Evolutionary conservation across 805 yeast species (phyloP), one percentile per base, ranked within the genome.

Genomic region (Wickerhamiella shivajii): DNA sequence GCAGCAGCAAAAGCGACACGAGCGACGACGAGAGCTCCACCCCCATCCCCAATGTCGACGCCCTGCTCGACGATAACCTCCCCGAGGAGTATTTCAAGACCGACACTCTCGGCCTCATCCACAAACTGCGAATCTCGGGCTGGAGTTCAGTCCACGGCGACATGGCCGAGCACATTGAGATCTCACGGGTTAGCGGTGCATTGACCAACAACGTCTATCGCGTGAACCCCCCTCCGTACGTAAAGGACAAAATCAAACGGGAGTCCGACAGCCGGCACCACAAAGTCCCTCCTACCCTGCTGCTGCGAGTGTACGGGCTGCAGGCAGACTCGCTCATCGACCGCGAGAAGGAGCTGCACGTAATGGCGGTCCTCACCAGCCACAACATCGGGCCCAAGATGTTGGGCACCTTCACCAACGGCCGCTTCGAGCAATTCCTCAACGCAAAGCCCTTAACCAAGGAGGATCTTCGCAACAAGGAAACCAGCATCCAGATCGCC

Each of bases 351-450:
- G 98, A 90, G 54, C 65, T 90, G 43, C 63, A 66, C 33, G 69
- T 77, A 2, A 62, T 90, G 37, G 69, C 72, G 17, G 72, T 90
- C 50, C 64, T 90, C 40, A 76, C 93, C 1, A 61, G 63, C 31
- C 73, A 74, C 43, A 71, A 72, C 36, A 87, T 90, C 41, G 98
- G 98, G 0, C 95, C 98, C 1, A 68, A 73, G 40, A 57, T 90
- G 33, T 62, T 80, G 49, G 98, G 98, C 2, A 81, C 87, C 29
- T 90, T 90, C 53, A 60, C 72, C 27, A 90, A 90, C 52, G 98
- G 98, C 31, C 64, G 98, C 41, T 77, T 90, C 46, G 98, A 90
- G 57, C 96, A 90, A 57, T 90, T 77, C 48, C 60, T 90, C 42
- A 77, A 87, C 38, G 87, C 93, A 14, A 61, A 67, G 34, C 76